These are phyloP conservation scores for Sporobolus alterniflorus DNA, from an alignment of 202 grass and related monocot genomes.

Conservation along the genomic window DNA sequence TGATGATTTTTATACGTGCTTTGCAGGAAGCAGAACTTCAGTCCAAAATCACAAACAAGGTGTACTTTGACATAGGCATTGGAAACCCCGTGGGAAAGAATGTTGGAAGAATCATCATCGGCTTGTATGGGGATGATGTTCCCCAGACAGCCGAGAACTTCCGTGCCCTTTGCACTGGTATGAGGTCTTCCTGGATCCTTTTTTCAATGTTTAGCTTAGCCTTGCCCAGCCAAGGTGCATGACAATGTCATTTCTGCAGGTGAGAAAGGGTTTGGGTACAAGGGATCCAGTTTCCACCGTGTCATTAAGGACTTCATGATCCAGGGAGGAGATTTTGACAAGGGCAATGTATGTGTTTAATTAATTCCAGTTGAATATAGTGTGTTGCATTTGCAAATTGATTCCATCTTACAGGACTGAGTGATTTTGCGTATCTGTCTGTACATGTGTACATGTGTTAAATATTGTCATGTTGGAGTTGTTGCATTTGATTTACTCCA, in stretches of 20 bases:
- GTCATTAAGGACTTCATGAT: constrained; percentile 96
- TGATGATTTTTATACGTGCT: constrained; percentile 3
- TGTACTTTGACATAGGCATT: constrained; percentile 91
- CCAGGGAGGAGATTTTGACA: constrained; percentile 93
- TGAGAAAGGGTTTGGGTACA: constrained; percentile 91
- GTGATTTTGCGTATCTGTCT: neutral
- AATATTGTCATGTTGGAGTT: neutral
- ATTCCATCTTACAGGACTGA: neutral
- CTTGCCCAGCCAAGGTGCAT: constrained; percentile 11
- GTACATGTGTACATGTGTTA: neutral
- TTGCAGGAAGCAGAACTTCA: constrained; percentile 64
- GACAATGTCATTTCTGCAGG: constrained; percentile 44
- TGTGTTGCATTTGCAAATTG: neutral
- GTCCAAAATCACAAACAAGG: constrained; percentile 87
- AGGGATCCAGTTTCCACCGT: constrained; percentile 85
- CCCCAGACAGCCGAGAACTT: constrained; percentile 92
- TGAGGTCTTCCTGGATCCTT: neutral
- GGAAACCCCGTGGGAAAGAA: constrained; percentile 60
- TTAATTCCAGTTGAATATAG: neutral
- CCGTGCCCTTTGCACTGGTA: constrained; percentile 85
- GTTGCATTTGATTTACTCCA: neutral
- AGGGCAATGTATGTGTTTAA: constrained; percentile 69
- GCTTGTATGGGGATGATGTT: constrained; percentile 82
- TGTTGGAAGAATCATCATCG: constrained; percentile 81
- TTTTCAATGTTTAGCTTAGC: neutral